phyloP scores from a whole-genome alignment of 441 rosid genomes.

The Bocquillonia castaneifolia region DNA sequence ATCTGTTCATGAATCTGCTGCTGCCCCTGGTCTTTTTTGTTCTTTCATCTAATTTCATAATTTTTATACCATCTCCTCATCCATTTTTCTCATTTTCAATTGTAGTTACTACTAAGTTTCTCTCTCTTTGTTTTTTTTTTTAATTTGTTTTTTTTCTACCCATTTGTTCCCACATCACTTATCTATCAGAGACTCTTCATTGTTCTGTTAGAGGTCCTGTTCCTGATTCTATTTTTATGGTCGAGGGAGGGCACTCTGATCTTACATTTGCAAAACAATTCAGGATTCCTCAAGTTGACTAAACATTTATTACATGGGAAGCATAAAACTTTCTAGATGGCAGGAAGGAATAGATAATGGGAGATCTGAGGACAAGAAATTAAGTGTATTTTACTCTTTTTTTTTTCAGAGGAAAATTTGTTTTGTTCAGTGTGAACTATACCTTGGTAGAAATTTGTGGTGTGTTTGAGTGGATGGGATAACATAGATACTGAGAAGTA shows the following conservation, averaged over 20 bases:
- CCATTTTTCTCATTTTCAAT: not conserved
- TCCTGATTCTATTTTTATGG: not conserved
- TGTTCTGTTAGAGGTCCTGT: not conserved
- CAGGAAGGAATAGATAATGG: not conserved
- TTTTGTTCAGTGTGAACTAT: not conserved
- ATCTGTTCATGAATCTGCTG: not conserved
- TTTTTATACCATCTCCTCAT: not conserved
- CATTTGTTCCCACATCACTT: not conserved
- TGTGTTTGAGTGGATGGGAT: not conserved
- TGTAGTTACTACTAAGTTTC: not conserved
- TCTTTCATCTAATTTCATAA: not conserved
- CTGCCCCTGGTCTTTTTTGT: not conserved
- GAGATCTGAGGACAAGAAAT: not conserved
- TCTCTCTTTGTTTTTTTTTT: not conserved
- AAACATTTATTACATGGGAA: constrained; percentile 4
- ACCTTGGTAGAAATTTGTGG: not conserved
- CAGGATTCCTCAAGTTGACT: not conserved
- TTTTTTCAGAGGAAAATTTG: not conserved
- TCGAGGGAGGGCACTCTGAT: not conserved
- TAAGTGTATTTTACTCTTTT: not conserved
- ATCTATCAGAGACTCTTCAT: not conserved
- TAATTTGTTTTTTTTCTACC: not conserved
- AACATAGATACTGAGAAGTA: not conserved
- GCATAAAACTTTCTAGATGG: not conserved
- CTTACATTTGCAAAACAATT: not conserved